Evolutionary conservation across 2,329 filamentous ascomycete genomes (phyloP), one percentile per base, ranked within the genome.

Genomic region (Hymenoscyphus occultus): DNA sequence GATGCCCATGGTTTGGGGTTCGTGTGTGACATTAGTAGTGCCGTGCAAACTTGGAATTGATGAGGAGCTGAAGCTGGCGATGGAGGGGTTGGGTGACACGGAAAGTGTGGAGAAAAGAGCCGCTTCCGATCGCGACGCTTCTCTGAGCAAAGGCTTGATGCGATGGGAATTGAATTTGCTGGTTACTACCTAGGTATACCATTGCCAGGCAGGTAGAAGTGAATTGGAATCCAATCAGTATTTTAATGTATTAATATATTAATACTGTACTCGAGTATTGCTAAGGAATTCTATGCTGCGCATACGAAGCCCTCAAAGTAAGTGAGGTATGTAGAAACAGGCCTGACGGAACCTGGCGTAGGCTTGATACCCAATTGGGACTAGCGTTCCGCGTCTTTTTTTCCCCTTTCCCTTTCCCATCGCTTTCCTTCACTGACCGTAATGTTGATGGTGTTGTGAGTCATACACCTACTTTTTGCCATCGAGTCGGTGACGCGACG

Each of bases 381-480:
- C 39, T 48, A 35, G 42, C 22, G 35, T 31, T 10, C 39, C 22
- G 13, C 40, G n/a, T 45, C 28, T 60, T 35, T 31, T 40, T 39
- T 45, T 42, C 28, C 13, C 59, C 3, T 48, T 19, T 28, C 5
- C 31, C 28, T 28, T 28, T 28, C 28, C 28, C 28, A 28, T 28
- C 28, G 28, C 3, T 28, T 28, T 28, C 28, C 28, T 28, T 28
- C 28, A 28, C 28, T 28, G 28, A 28, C 28, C 28, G 28, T 28
- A 28, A 32, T 39, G 32, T 54, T 22, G n/a, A 16, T 35, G 60
- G 31, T 19, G 19, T 40, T 39, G 51, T 62, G 61, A 62, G 51
- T 62, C 61, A 62, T 42, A 31, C 39, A 42, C 40, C 19, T 19
- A 14, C 13, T 39, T 62, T 54, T 62, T 22, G 61, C 61, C 61